These are phyloP conservation scores for Vanrija sp. DNA, from an alignment of 1,284 basidiomycete species.

Conservation along the genomic window DNA sequence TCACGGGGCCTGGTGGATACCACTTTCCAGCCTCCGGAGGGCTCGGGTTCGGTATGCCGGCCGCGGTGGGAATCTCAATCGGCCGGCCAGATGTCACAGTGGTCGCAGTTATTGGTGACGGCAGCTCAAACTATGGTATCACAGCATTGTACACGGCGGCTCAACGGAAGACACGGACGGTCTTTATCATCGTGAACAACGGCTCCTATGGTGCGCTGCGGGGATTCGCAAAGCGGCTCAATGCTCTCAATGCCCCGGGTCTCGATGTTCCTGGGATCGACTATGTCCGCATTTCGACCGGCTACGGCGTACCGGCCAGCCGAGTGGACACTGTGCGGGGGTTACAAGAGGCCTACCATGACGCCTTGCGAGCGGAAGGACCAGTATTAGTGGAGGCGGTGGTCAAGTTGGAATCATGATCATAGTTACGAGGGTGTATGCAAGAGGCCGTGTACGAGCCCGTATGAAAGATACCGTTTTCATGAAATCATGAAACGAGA, in stretches of 20 bases:
- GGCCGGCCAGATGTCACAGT: conserved; percentile 8
- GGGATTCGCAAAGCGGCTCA: conserved; percentile 3
- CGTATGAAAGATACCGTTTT: too few relatives aligned
- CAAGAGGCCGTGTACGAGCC: too few relatives aligned
- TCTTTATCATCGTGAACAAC: conserved; percentile 16
- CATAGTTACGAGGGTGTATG: too few relatives aligned
- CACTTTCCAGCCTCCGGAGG: conserved; percentile 14
- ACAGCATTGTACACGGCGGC: conserved; percentile 9
- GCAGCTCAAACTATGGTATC: conserved; percentile 12
- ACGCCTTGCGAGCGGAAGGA: background rate
- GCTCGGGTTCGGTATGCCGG: conserved; percentile 13
- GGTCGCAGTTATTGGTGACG: conserved; percentile 11
- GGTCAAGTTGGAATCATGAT: background rate
- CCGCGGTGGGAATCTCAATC: conserved; percentile 7
- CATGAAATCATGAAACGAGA: too few relatives aligned
- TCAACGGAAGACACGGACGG: background rate
- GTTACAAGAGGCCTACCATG: conserved; percentile 7
- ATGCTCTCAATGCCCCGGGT: conserved; percentile 1
- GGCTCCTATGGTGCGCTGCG: conserved; percentile 10
- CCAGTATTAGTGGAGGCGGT: conserved; percentile 12
- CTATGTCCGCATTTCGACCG: conserved; percentile 8
- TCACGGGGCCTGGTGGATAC: conserved; percentile 1
- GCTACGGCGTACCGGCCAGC: conserved; percentile 10
- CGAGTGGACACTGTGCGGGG: background rate
- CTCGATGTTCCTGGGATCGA: conserved; percentile 15